phyloP scores from a whole-genome alignment of 2,329 filamentous ascomycete species.

The Ceratocystis papillata region DNA sequence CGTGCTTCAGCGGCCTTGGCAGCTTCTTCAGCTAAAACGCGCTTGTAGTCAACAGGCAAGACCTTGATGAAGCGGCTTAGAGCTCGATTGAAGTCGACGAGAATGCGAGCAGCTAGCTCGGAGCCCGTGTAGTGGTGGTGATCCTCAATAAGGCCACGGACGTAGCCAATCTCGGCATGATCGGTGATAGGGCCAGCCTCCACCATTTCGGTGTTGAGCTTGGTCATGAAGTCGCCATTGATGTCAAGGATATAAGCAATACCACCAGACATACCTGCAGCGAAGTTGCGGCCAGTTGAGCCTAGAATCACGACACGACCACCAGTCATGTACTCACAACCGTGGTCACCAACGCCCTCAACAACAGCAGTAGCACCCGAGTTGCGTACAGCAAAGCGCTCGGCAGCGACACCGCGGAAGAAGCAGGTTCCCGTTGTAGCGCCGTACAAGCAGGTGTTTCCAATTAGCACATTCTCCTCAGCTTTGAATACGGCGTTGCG shows the following conservation, averaged over 20 bases:
- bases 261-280: conserved; percentile 95
- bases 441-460: conserved; percentile 91
- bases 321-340: conserved; percentile 98
- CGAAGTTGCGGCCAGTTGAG: conserved; percentile 88
- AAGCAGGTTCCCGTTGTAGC: conserved; percentile 84
- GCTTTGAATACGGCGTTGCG: conserved; percentile 86
- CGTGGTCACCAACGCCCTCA: conserved; percentile 90
- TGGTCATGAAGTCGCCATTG: conserved; percentile 76
- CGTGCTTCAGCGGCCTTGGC: conserved; percentile 76
- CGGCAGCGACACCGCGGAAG: conserved; percentile 93
- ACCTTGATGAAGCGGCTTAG: conserved; percentile 88
- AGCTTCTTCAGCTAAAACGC: conserved; percentile 75
- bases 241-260: conserved; percentile 92
- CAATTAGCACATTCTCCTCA: conserved; percentile 88
- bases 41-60: conserved; percentile 90
- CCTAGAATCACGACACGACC: conserved; percentile 81
- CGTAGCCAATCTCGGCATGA: conserved; percentile 75
- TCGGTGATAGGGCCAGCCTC: conserved; percentile 77
- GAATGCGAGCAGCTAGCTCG: conserved; percentile 80
- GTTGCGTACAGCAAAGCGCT: conserved; percentile 94
- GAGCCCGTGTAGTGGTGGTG: conserved; percentile 97
- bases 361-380: conserved; percentile 93
- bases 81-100: conserved; percentile 90
- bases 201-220: conserved; percentile 97
- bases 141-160: conserved; percentile 86